Evolutionary conservation across 345 rosid species (phyloP).

Genomic region (Adansonia digitata): DNA sequence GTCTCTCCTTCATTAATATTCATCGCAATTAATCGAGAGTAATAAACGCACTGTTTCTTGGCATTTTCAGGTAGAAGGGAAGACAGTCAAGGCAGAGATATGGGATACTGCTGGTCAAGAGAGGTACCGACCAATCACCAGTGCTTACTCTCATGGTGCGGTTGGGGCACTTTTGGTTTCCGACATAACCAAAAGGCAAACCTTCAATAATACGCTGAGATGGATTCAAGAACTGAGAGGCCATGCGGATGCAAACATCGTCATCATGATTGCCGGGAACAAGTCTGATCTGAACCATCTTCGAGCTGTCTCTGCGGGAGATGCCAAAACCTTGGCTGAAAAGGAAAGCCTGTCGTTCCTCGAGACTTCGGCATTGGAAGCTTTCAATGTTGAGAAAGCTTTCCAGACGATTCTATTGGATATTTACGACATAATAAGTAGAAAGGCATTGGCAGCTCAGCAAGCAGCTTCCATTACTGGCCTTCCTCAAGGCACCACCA

Average conservation of each 20-base stretch:
- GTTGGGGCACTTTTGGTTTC: constrained; percentile 32
- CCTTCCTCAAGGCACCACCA: neutral
- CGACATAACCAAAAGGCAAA: constrained; percentile 28
- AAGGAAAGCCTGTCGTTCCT: neutral
- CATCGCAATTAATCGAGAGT: no score
- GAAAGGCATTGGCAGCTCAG: neutral
- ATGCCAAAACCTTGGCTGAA: neutral
- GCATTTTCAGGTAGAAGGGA: constrained; percentile 65
- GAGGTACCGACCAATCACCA: constrained; percentile 62
- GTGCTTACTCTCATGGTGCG: constrained; percentile 65
- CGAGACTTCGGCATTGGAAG: constrained; percentile 6
- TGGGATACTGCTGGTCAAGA: constrained; percentile 78
- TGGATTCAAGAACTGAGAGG: constrained; percentile 63
- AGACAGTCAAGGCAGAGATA: constrained; percentile 66
- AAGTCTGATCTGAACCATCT: constrained; percentile 33
- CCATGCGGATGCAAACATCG: constrained; percentile 69
- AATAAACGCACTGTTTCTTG: no score
- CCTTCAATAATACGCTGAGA: constrained; percentile 48
- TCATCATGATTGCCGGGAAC: constrained; percentile 64
- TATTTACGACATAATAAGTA: neutral
- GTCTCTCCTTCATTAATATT: no score
- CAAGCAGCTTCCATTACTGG: neutral
- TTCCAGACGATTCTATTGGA: neutral
- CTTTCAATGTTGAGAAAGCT: neutral
- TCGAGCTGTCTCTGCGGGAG: neutral